These are phyloP conservation scores for Vitis amurensis DNA, from an alignment of 164 flowering plant genomes.

Conservation along the genomic window DNA sequence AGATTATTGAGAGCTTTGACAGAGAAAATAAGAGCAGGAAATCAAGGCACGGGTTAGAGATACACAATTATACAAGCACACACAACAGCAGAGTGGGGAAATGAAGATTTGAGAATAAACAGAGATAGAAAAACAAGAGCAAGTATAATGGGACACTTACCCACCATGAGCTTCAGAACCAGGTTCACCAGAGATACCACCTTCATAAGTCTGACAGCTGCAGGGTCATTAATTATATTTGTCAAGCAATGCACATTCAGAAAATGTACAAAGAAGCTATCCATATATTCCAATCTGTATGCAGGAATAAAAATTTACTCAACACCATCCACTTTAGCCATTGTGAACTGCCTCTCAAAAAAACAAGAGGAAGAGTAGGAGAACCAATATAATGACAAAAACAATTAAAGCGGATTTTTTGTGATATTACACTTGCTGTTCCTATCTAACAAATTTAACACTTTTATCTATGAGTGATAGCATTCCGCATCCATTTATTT, in stretches of 20 bases:
- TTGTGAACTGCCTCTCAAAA: too few species aligned
- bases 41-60: background rate
- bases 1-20: background rate
- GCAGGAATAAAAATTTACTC: too few species aligned
- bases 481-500: background rate
- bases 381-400: too few species aligned
- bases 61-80: background rate
- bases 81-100: too few species aligned
- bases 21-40: background rate
- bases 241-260: too few species aligned
- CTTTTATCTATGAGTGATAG: background rate
- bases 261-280: too few species aligned
- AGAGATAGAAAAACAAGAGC: background rate
- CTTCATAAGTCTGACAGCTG: conserved; percentile 98
- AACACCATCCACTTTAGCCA: too few species aligned
- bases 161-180: conserved; percentile 99
- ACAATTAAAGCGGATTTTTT: too few species aligned
- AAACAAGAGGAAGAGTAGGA: too few species aligned
- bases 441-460: too few species aligned
- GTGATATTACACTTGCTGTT: too few species aligned
- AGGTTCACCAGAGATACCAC: conserved; percentile 96
- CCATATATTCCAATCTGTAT: too few species aligned
- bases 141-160: conserved; percentile 47
- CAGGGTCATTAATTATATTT: conserved; percentile 7
- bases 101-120: background rate